Evolutionary conservation across 2,329 filamentous ascomycete species (phyloP).

Genomic region (Fusarium poae): DNA sequence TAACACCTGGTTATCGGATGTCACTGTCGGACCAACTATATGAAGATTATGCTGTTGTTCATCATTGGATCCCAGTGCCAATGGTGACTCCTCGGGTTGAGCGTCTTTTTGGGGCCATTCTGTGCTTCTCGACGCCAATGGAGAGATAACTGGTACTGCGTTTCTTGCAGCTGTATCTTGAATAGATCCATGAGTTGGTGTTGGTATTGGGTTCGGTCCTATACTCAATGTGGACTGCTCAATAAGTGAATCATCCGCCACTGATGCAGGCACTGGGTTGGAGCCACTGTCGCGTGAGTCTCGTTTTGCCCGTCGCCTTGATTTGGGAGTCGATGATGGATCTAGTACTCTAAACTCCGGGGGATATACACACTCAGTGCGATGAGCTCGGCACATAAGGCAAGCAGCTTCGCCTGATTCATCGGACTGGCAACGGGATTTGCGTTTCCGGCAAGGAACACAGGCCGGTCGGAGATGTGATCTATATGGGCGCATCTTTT

Average conservation of each 20-base stretch:
- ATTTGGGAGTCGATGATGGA: slow-evolving; percentile 33
- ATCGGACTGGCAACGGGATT: slow-evolving; percentile 72
- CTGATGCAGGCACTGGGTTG: neutral
- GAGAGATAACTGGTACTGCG: neutral
- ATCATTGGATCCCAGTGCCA: slow-evolving; percentile 52
- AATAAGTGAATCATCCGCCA: neutral
- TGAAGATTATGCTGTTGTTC: slow-evolving; percentile 61
- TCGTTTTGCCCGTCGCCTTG: slow-evolving; percentile 25
- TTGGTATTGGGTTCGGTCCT: neutral
- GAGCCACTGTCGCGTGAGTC: neutral
- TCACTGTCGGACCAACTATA: slow-evolving; percentile 71
- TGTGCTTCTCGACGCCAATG: neutral
- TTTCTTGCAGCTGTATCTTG: neutral
- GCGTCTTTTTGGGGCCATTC: slow-evolving; percentile 8
- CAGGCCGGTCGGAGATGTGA: slow-evolving; percentile 73
- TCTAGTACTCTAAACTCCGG: slow-evolving; percentile 46
- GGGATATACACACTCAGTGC: slow-evolving; percentile 68
- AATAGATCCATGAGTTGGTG: neutral
- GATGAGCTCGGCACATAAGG: slow-evolving; percentile 69
- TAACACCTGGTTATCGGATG: slow-evolving; percentile 71
- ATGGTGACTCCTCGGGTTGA: slow-evolving; percentile 45
- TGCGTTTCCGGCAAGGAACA: slow-evolving; percentile 69
- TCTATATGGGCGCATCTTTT: slow-evolving; percentile 63
- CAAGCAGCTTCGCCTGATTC: slow-evolving; percentile 63
- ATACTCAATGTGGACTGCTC: slow-evolving; percentile 2